Evolutionary conservation across 352 stramenopile genomes (phyloP).

Genomic region (Globisporangium nunn): DNA sequence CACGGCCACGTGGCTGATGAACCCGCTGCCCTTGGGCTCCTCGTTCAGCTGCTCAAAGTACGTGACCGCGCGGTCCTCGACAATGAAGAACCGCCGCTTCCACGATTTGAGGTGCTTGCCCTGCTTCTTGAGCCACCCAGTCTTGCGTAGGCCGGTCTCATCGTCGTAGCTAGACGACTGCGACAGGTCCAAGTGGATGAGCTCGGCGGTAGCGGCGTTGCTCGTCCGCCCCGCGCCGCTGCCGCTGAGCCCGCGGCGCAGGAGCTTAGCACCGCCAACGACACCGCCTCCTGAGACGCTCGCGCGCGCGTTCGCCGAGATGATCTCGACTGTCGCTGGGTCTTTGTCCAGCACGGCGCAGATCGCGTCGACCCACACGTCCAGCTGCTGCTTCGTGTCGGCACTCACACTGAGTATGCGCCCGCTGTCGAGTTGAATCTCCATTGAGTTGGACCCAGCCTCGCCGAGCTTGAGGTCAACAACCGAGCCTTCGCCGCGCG

Average conservation of each 20-base stretch:
- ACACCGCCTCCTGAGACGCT: not conserved
- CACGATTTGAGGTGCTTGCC: slow-evolving; percentile 59
- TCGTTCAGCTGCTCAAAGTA: slow-evolving; percentile 63
- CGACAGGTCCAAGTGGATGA: too few species aligned
- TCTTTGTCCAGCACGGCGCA: slow-evolving; percentile 49
- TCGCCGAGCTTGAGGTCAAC: slow-evolving; percentile 52
- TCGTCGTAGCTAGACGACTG: slow-evolving; percentile 1
- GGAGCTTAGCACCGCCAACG: not conserved
- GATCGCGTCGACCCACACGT: slow-evolving; percentile 58
- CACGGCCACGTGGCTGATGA: slow-evolving; percentile 37
- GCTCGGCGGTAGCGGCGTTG: not conserved
- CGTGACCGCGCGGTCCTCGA: slow-evolving; percentile 39
- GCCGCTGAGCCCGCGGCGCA: slow-evolving; percentile 8
- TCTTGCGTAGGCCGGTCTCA: slow-evolving; percentile 24
- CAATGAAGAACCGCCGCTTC: slow-evolving; percentile 75
- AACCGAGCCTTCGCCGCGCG: slow-evolving; percentile 51
- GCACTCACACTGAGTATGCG: slow-evolving; percentile 59
- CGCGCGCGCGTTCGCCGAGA: slow-evolving; percentile 1
- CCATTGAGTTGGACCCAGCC: slow-evolving; percentile 37
- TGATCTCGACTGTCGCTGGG: slow-evolving; percentile 10
- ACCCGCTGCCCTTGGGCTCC: slow-evolving; percentile 39
- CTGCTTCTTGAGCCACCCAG: slow-evolving; percentile 79
- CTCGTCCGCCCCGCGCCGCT: not conserved
- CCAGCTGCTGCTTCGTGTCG: slow-evolving; percentile 40
- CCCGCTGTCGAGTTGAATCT: slow-evolving; percentile 56